Conservation (phyloP, 2,329 filamentous ascomycete species). For the Botryotinia convoluta region DNA sequence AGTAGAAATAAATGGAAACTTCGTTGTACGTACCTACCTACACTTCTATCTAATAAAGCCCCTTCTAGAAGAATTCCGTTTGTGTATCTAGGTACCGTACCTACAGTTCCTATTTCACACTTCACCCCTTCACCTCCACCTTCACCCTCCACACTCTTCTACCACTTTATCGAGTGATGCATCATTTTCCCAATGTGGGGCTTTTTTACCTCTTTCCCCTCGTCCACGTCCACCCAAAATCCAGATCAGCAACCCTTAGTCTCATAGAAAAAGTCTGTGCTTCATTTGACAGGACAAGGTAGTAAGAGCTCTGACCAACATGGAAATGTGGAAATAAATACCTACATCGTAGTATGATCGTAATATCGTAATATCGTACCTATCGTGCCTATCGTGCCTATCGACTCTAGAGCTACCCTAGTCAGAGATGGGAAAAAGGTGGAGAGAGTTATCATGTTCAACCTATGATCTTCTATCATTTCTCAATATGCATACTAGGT, state of each 20-base stretch:
- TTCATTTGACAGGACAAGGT: not conserved
- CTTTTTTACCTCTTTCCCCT: not conserved
- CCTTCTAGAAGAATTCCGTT: slow-evolving; percentile 5
- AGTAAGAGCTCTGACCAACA: not conserved
- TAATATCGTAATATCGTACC: not conserved
- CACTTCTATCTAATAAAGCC: not conserved
- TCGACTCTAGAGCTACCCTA: not conserved
- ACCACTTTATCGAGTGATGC: not conserved
- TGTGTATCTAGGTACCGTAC: not conserved
- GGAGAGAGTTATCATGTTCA: not conserved
- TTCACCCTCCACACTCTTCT: not conserved
- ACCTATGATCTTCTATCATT: not conserved
- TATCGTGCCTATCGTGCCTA: not conserved
- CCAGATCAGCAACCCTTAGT: not conserved
- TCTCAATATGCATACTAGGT: not conserved
- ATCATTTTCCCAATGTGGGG: not conserved
- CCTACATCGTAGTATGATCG: not conserved
- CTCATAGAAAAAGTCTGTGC: not conserved
- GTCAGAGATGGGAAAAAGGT: not conserved
- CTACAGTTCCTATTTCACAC: not conserved
- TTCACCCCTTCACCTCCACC: not conserved
- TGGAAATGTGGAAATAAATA: not conserved
- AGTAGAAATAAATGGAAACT: not conserved
- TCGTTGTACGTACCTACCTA: not conserved
- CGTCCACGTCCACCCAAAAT: not conserved